phyloP scores from a whole-genome alignment of 2,329 filamentous ascomycete genomes.

The Juglanconis oblonga region DNA sequence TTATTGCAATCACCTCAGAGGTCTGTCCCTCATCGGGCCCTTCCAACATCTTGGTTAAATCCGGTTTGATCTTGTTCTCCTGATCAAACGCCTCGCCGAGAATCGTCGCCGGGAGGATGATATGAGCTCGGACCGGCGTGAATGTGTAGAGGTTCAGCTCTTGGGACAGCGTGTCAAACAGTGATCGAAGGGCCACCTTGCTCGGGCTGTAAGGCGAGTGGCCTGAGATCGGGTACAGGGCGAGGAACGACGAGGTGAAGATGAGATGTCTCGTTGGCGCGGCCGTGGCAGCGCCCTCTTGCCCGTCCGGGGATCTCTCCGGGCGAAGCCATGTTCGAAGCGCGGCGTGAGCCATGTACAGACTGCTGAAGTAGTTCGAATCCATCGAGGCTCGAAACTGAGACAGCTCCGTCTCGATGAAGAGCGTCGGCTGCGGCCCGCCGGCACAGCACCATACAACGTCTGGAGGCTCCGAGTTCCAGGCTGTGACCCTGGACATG shows the following conservation, averaged over 20 bases:
- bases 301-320: neutral
- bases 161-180: slow-evolving; percentile 63
- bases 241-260: slow-evolving; percentile 63
- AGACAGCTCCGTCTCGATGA: slow-evolving; percentile 33
- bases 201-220: slow-evolving; percentile 64
- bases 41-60: slow-evolving; percentile 35
- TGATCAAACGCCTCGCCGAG: slow-evolving; percentile 50
- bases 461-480: slow-evolving; percentile 61
- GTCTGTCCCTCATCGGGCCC: slow-evolving; percentile 36
- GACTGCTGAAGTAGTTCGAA: slow-evolving; percentile 37
- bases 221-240: slow-evolving; percentile 61
- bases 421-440: slow-evolving; percentile 50
- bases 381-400: slow-evolving; percentile 35
- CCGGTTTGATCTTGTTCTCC: slow-evolving; percentile 35
- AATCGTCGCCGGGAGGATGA: slow-evolving; percentile 65
- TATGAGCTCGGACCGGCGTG: slow-evolving; percentile 54
- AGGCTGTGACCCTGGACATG: slow-evolving; percentile 55
- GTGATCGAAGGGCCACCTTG: slow-evolving; percentile 64
- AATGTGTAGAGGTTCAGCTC: slow-evolving; percentile 44
- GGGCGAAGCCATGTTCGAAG: slow-evolving; percentile 28
- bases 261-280: slow-evolving; percentile 55
- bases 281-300: neutral
- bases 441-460: slow-evolving; percentile 67
- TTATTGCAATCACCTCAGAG: slow-evolving; percentile 57
- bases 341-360: slow-evolving; percentile 36